Percentiles rank a stretch among this genome's conserved stretches.
These are phyloP conservation scores for Diaporthe aspalathi DNA, from an alignment of 2,329 filamentous ascomycete genomes.

Conservation along the genomic window DNA sequence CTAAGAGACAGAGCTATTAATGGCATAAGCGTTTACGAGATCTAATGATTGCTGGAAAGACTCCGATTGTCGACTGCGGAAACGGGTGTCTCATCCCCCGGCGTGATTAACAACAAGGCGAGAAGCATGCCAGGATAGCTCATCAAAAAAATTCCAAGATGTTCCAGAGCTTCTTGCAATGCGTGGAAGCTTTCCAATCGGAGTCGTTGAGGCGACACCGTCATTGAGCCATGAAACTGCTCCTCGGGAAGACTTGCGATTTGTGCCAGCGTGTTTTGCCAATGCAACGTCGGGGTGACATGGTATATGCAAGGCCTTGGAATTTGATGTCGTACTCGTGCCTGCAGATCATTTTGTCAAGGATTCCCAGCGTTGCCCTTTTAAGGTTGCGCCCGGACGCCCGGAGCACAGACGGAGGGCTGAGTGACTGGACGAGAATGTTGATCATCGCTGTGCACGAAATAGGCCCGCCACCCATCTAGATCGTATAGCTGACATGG, in stretches of 20 bases:
- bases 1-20: not conserved
- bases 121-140: not conserved
- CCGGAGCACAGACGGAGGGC: not conserved
- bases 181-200: slow-evolving; percentile 3
- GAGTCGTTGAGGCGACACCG: slow-evolving; percentile 1
- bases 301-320: not conserved
- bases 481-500: not conserved
- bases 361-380: not conserved
- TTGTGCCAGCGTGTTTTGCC: not conserved
- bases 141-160: not conserved
- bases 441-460: not conserved
- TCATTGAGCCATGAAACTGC: slow-evolving; percentile 17
- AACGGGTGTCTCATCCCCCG: not conserved
- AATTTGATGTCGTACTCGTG: slow-evolving; percentile 13
- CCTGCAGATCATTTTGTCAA: slow-evolving; percentile 16
- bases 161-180: slow-evolving; percentile 2
- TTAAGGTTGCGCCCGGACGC: not conserved
- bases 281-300: slow-evolving; percentile 15
- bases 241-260: not conserved
- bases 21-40: no score
- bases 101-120: not conserved
- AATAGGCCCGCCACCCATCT: not conserved
- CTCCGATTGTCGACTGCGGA: not conserved
- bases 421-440: not conserved
- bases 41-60: slow-evolving; percentile 3